Conservation (phyloP, 148 eudicot genomes). For the Fagopyrum esculentum region DNA sequence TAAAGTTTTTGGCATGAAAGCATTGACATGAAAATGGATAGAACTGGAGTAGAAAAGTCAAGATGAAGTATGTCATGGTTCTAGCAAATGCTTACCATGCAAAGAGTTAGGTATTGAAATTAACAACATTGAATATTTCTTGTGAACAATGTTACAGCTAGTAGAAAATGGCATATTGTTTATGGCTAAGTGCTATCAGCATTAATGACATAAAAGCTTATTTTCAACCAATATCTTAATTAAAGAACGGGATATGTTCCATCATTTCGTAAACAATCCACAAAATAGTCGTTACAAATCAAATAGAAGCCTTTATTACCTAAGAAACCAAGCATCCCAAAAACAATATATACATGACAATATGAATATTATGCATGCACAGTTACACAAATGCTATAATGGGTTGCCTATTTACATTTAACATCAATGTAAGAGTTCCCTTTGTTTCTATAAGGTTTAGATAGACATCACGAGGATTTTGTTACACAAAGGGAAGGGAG, state of each 20-base stretch:
- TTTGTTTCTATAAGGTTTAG: background rate
- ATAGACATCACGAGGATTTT: constrained; percentile 1
- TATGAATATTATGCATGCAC: background rate
- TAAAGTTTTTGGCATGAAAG: background rate
- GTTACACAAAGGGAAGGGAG: background rate
- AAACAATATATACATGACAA: background rate
- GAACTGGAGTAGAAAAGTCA: background rate
- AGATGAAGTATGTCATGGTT: constrained; percentile 7
- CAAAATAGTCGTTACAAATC: background rate
- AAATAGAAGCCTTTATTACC: background rate
- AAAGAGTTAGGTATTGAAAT: constrained; percentile 5
- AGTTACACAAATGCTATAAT: background rate
- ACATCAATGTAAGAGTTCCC: background rate
- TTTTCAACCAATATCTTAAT: no score
- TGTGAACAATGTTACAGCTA: no score
- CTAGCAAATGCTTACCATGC: background rate
- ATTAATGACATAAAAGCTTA: no score
- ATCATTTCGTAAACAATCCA: background rate
- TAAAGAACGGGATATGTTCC: background rate
- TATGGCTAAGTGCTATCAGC: background rate
- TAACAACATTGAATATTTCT: background rate
- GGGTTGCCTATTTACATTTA: background rate
- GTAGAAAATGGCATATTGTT: background rate
- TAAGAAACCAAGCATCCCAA: no score
- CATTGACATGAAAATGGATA: background rate